Conservation (phyloP, 2,329 filamentous ascomycete genomes). For the Cladophialophora bantiana region DNA sequence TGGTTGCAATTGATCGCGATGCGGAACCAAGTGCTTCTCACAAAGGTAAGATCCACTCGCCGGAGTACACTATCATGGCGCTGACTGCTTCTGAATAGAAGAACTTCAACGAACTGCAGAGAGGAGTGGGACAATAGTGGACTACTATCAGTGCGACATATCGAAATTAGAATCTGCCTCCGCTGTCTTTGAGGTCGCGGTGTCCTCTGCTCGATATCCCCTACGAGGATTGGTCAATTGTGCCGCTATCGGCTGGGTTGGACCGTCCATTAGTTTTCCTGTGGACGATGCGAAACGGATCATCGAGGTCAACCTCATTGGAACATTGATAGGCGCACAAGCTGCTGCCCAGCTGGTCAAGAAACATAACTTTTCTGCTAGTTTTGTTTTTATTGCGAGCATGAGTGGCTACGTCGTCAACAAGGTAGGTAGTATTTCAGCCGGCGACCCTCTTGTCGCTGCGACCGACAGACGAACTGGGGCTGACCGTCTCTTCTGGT, state of each 20-base stretch:
- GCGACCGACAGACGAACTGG: not conserved
- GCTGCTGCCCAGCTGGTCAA: constrained; percentile 36
- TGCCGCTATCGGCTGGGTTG: constrained; percentile 12
- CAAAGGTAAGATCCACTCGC: not conserved
- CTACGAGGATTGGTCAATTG: constrained; percentile 30
- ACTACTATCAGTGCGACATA: constrained; percentile 22
- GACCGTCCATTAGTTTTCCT: constrained; percentile 56
- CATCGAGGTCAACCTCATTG: constrained; percentile 71
- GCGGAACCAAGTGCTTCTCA: not conserved
- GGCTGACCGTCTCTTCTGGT: not conserved
- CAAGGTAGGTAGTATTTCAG: constrained; percentile 24
- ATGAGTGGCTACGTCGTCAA: constrained; percentile 82
- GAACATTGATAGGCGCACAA: constrained; percentile 64
- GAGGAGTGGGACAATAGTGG: not conserved
- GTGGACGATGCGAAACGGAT: constrained; percentile 64
- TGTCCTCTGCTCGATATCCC: constrained; percentile 44
- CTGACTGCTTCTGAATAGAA: no score
- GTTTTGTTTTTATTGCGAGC: constrained; percentile 78
- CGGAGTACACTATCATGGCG: not conserved
- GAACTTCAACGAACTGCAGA: constrained; percentile 3
- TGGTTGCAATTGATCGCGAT: constrained; percentile 13
- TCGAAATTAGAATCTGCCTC: constrained; percentile 5
- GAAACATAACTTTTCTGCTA: constrained; percentile 56
- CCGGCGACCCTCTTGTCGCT: no score
- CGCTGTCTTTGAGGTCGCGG: constrained; percentile 2